A percentile compares a stretch with the other conserved stretches of the same genome.
These are phyloP conservation scores for Cardiospermum halicacabum DNA, from an alignment of 345 rosid genomes.

Conservation along the genomic window DNA sequence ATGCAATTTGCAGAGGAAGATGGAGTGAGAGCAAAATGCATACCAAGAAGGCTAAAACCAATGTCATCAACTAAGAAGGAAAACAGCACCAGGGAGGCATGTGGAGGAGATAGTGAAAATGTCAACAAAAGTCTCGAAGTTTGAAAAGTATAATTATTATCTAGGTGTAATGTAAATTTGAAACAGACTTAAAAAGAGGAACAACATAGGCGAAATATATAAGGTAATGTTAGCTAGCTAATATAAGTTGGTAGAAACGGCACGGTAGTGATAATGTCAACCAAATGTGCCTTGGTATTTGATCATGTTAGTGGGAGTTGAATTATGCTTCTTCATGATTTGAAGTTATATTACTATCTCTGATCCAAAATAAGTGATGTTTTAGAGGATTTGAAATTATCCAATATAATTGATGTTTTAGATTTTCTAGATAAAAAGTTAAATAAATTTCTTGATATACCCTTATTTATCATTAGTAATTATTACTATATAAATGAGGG, in stretches of 20 bases:
- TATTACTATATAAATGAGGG: too few relatives aligned
- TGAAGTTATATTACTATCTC: too few relatives aligned
- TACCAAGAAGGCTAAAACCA: slow-evolving; percentile 21
- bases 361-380: too few relatives aligned
- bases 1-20: slow-evolving; percentile 20
- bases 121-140: slow-evolving; percentile 1
- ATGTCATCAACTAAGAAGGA: slow-evolving; percentile 3
- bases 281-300: slow-evolving; percentile 6
- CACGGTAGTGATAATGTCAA: slow-evolving; percentile 11
- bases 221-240: background rate
- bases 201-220: slow-evolving; percentile 1
- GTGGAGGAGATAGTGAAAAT: background rate
- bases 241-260: slow-evolving; percentile 10
- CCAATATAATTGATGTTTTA: too few relatives aligned
- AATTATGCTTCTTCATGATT: background rate
- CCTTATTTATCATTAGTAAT: too few relatives aligned
- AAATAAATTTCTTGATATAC: too few relatives aligned
- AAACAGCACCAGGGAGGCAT: background rate
- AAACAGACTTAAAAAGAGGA: background rate
- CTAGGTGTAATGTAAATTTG: slow-evolving; percentile 1
- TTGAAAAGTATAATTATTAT: background rate
- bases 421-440: too few relatives aligned
- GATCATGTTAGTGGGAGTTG: slow-evolving; percentile 1
- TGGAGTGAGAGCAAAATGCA: slow-evolving; percentile 25
- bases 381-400: too few relatives aligned